phyloP scores from a whole-genome alignment of 169 alveolate genomes.

The Plasmodium vivax region DNA sequence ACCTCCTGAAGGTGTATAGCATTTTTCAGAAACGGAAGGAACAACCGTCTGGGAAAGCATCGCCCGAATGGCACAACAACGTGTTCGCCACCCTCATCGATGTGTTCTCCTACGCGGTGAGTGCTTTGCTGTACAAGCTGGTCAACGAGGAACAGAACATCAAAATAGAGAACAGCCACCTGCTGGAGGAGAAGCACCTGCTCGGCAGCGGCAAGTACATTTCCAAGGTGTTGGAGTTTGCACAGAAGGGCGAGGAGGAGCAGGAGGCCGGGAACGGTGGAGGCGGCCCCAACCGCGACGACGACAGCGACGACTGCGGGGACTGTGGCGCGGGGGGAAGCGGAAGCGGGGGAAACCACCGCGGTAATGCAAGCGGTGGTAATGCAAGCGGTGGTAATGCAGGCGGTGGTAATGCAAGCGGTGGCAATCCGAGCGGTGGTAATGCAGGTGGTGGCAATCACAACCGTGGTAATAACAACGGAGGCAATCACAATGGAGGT shows the following conservation, averaged over 20 bases:
- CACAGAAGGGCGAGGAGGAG: neutral
- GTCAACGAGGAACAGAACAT: conserved; percentile 59
- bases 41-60: neutral
- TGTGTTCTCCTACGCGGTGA: conserved; percentile 48
- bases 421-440: neutral
- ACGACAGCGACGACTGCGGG: neutral
- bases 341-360: neutral
- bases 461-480: neutral
- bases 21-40: conserved; percentile 67
- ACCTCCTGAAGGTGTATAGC: conserved; percentile 26
- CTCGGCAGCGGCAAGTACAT: neutral
- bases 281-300: neutral
- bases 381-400: neutral
- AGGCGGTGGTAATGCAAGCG: neutral
- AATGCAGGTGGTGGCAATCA: neutral
- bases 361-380: neutral
- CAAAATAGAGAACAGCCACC: conserved; percentile 18
- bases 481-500: neutral
- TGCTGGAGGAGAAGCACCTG: conserved; percentile 12
- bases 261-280: neutral
- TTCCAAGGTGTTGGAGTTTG: conserved; percentile 7
- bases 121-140: conserved; percentile 40
- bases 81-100: conserved; percentile 29
- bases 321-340: neutral
- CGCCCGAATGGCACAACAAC: neutral